Conservation (phyloP, 495 filamentous ascomycete species). For the Neurospora intermedia region DNA sequence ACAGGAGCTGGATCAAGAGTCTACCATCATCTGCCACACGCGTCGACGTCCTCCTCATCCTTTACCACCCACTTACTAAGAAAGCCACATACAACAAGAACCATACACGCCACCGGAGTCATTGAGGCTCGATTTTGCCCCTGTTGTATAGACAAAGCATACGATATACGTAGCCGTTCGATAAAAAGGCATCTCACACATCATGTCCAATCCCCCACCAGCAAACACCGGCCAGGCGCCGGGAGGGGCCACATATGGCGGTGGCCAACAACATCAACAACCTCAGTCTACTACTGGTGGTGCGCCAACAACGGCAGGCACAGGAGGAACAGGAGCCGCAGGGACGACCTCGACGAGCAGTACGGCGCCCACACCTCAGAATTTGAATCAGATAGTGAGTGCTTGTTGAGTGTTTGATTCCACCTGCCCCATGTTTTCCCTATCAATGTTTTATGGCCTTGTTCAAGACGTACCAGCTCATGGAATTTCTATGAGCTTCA, state of each 20-base stretch:
- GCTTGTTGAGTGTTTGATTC: constrained; percentile 6
- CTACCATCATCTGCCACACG: neutral
- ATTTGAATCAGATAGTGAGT: constrained; percentile 84
- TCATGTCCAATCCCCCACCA: constrained; percentile 15
- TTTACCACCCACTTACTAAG: neutral
- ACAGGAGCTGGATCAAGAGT: neutral
- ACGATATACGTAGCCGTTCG: neutral
- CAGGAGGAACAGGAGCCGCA: constrained; percentile 3
- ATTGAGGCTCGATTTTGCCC: neutral
- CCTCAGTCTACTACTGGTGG: constrained; percentile 19
- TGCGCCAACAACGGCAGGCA: constrained; percentile 10
- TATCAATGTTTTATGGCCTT: neutral
- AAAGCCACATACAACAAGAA: neutral
- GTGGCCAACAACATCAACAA: constrained; percentile 2
- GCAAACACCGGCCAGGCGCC: constrained; percentile 8
- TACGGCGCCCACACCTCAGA: constrained; percentile 61
- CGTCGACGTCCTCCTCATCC: neutral
- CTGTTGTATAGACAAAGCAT: neutral
- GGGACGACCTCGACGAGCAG: constrained; percentile 25
- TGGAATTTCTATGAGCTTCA: neutral
- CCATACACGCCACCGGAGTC: neutral
- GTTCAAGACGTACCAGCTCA: neutral
- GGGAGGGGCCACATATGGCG: constrained; percentile 8
- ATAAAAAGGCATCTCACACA: neutral
- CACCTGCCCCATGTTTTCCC: neutral